Evolutionary conservation across 1,139 yeast species (phyloP).

Genomic region (Kodamaea ohmeri): DNA sequence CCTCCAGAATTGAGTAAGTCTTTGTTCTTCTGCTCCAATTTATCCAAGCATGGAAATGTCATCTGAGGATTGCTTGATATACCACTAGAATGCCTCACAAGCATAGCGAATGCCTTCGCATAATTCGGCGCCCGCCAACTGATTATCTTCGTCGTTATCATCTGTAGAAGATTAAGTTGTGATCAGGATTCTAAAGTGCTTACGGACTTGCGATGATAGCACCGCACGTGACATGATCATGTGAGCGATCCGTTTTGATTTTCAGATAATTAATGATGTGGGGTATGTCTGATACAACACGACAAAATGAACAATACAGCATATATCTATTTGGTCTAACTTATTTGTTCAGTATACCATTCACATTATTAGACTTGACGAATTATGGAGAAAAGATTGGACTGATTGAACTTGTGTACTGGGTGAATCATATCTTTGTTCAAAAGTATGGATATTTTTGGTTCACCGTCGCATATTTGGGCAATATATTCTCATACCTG

Average conservation of each 20-base stretch:
- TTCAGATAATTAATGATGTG: too few species aligned
- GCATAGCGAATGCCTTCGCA: background rate
- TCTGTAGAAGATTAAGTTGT: background rate
- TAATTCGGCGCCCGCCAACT: background rate
- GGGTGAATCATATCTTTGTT: slow-evolving; percentile 18
- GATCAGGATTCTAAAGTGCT: background rate
- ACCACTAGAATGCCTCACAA: background rate
- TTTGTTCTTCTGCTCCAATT: slow-evolving; percentile 56
- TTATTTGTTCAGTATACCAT: slow-evolving; percentile 6
- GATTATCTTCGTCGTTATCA: background rate
- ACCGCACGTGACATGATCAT: slow-evolving; percentile 3
- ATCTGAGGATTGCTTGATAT: slow-evolving; percentile 51
- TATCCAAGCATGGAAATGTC: slow-evolving; percentile 85
- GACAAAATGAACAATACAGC: background rate
- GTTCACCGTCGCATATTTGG: slow-evolving; percentile 24
- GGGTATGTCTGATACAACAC: too few species aligned
- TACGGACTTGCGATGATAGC: background rate
- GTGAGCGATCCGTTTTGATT: too few species aligned
- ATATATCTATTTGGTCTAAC: slow-evolving; percentile 1
- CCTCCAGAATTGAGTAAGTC: slow-evolving; percentile 31
- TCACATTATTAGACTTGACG: slow-evolving; percentile 1
- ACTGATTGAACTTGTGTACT: slow-evolving; percentile 6
- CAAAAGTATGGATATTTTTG: slow-evolving; percentile 28
- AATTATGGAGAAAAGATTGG: slow-evolving; percentile 7
- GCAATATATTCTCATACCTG: slow-evolving; percentile 11